These are phyloP conservation scores for Arthrobotrys conoides DNA, from an alignment of 2,329 filamentous ascomycete genomes.

Conservation along the genomic window DNA sequence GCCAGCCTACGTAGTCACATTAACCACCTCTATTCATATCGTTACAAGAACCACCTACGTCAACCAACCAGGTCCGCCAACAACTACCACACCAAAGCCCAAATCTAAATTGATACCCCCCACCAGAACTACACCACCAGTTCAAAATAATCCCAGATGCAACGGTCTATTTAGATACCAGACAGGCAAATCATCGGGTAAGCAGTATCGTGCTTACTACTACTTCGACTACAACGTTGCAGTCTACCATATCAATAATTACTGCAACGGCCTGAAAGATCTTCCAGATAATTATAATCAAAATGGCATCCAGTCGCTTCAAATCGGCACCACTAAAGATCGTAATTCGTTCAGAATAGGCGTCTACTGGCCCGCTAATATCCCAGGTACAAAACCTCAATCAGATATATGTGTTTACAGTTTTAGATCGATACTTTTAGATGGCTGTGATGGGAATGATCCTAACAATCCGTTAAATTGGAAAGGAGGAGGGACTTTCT, in stretches of 20 bases:
- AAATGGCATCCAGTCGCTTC: neutral
- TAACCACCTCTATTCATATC: neutral
- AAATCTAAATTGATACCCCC: neutral
- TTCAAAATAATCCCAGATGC: neutral
- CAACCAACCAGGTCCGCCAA: neutral
- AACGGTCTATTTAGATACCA: constrained; percentile 16
- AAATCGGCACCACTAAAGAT: constrained; percentile 4
- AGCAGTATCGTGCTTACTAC: constrained; percentile 10
- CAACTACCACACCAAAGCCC: neutral
- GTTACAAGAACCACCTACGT: neutral
- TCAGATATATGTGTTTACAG: neutral
- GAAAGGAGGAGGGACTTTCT: constrained; percentile 38
- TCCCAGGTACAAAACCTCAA: constrained; percentile 17
- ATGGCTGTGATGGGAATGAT: constrained; percentile 21
- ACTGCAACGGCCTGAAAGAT: constrained; percentile 13
- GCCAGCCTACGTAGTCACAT: neutral
- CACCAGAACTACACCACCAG: neutral
- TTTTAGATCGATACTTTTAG: constrained; percentile 20
- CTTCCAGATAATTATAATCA: constrained; percentile 5
- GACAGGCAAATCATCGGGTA: neutral
- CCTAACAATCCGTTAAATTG: constrained; percentile 30
- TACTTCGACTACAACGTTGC: constrained; percentile 32
- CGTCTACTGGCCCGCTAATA: constrained; percentile 19
- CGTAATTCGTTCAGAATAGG: constrained; percentile 19
- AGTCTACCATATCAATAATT: constrained; percentile 16